Evolutionary conservation across 176 grass and related monocot species (phyloP).

Genomic region (Miscanthus lutarioriparius): DNA sequence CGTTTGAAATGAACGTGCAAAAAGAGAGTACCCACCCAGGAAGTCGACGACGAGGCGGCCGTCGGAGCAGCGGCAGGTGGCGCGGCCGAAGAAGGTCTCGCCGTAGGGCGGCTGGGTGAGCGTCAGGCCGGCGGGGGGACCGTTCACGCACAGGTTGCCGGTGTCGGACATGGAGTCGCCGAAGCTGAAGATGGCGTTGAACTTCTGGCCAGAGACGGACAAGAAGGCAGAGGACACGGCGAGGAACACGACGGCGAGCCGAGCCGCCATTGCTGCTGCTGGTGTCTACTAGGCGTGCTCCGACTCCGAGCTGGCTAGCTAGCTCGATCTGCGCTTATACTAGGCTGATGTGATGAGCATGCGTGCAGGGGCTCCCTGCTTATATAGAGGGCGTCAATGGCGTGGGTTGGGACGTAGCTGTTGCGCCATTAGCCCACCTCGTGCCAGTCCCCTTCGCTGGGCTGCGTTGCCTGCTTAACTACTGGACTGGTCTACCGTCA

Average conservation of each 20-base stretch:
- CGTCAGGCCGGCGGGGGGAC: slow-evolving; percentile 55
- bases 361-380: neutral
- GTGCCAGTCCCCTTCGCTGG: neutral
- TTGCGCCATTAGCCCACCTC: slow-evolving; percentile 46
- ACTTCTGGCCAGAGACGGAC: slow-evolving; percentile 54
- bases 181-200: slow-evolving; percentile 85
- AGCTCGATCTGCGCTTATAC: neutral
- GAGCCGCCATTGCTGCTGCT: slow-evolving; percentile 43
- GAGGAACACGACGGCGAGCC: slow-evolving; percentile 26
- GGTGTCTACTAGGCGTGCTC: neutral
- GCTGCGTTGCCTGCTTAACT: neutral
- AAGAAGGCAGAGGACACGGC: slow-evolving; percentile 4
- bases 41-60: slow-evolving; percentile 91
- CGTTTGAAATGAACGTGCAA: slow-evolving; percentile 25
- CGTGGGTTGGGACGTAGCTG: slow-evolving; percentile 44
- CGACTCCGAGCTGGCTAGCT: neutral
- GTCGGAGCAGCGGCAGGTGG: slow-evolving; percentile 91
- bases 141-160: slow-evolving; percentile 82
- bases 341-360: neutral
- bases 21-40: slow-evolving; percentile 35
- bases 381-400: slow-evolving; percentile 40
- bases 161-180: slow-evolving; percentile 94
- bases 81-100: slow-evolving; percentile 74
- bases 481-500: neutral
- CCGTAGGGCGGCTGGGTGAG: slow-evolving; percentile 77